phyloP scores from a whole-genome alignment of 495 filamentous ascomycete species.

The Penicillium silybi region DNA sequence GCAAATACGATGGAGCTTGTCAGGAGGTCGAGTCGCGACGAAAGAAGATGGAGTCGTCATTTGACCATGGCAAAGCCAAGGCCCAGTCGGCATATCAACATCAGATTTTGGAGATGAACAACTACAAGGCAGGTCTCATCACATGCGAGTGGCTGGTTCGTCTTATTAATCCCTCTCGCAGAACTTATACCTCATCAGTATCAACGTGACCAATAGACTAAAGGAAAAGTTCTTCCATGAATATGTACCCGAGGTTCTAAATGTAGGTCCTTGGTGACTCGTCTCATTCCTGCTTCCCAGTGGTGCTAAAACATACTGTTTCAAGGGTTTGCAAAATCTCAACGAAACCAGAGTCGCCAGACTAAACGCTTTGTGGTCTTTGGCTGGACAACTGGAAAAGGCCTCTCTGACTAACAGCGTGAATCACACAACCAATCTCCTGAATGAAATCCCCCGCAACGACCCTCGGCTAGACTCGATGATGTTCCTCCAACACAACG shows the following conservation, averaged over 20 bases:
- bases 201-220: constrained; percentile 93
- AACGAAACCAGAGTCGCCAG: constrained; percentile 81
- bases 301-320: not conserved
- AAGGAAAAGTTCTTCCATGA: constrained; percentile 97
- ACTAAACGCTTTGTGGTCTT: constrained; percentile 81
- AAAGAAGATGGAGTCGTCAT: constrained; percentile 88
- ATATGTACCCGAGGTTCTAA: constrained; percentile 89
- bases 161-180: constrained; percentile 17
- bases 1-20: constrained; percentile 86
- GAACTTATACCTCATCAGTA: constrained; percentile 93
- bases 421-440: constrained; percentile 63
- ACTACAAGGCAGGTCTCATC: constrained; percentile 63
- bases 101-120: constrained; percentile 89
- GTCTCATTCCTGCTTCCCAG: not conserved
- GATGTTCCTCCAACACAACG: constrained; percentile 96
- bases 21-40: constrained; percentile 92
- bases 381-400: constrained; percentile 74
- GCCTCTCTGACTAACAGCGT: constrained; percentile 65
- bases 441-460: constrained; percentile 83
- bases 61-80: constrained; percentile 78
- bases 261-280: constrained; percentile 53
- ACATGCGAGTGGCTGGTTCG: not conserved
- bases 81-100: constrained; percentile 87
- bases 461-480: constrained; percentile 84
- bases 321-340: constrained; percentile 75